Evolutionary conservation across 352 stramenopile genomes (phyloP), one percentile per base, ranked within the genome.

Genomic region (Globisporangium parvum): DNA sequence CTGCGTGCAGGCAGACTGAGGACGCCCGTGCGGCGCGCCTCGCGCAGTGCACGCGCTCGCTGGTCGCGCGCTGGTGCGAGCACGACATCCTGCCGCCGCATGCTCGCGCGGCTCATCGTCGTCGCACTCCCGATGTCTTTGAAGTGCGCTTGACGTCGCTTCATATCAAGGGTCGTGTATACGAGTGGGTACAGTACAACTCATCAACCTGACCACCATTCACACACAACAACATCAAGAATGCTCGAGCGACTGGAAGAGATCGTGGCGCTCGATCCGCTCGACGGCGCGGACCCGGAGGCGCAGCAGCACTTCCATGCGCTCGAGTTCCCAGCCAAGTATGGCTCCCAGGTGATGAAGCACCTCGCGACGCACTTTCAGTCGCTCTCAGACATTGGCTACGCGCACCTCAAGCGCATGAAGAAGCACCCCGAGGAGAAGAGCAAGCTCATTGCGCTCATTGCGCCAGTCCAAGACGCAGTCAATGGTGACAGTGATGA

Each of bases 401-500:
- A 85, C 55, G 67, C 63, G 37, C 85, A 94, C 51, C 67, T 94
- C 40, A 94, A 94, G 68, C 85, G 85, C 39, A 77, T 94, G 51
- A 92, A 91, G 58, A 91, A 91, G 62, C 70, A 81, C 54, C 55
- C 80, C 20, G 42, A 53, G 28, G 15, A 51, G 8, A 52, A 62
- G 6, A 44, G 72, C 35, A 65, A 66, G 17, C 73, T 91, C 42
- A 57, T 89, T 41, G 78, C 82, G 46, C 67, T 94, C 31, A 48
- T 91, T 45, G 60, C 59, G 18, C 76, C 85, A 0, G 49, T 72
- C 17, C 39, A 51, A 31, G 51, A 35, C 4, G 54, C 3, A 12
- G 47, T 20, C 14, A 9, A 18, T n/a, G 39, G 17, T 8, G 35
- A 23, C 12, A 24, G 61, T 14, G 54, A 57, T 9, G 31, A 39